Evolutionary conservation across 805 yeast species (phyloP).

Genomic region (Dipodascus albidus): DNA sequence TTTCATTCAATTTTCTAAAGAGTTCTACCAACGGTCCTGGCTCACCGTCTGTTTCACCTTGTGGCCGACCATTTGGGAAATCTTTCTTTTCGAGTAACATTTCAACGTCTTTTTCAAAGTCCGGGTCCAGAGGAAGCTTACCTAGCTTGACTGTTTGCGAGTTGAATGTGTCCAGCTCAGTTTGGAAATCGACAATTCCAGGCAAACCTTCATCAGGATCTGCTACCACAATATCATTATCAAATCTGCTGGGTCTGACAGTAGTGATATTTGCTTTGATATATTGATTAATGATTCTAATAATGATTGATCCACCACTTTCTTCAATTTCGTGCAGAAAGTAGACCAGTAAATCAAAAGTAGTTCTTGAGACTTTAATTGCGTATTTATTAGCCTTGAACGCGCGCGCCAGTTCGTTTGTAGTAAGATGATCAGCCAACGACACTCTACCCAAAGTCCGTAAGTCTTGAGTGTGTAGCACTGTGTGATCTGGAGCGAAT

Average conservation of each 20-base stretch:
- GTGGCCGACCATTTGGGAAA: slow-evolving; percentile 28
- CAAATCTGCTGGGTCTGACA: slow-evolving; percentile 24
- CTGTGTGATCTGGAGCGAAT: slow-evolving; percentile 59
- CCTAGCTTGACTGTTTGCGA: slow-evolving; percentile 71
- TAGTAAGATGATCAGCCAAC: slow-evolving; percentile 68
- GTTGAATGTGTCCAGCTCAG: slow-evolving; percentile 44
- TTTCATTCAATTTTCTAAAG: slow-evolving; percentile 41
- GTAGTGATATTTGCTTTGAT: slow-evolving; percentile 34
- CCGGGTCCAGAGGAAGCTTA: slow-evolving; percentile 74
- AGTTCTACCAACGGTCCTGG: slow-evolving; percentile 46
- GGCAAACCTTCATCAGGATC: slow-evolving; percentile 33
- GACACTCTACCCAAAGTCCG: slow-evolving; percentile 62
- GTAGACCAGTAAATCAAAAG: slow-evolving; percentile 71
- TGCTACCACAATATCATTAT: slow-evolving; percentile 26
- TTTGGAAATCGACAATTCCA: slow-evolving; percentile 22
- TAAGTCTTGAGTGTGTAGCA: slow-evolving; percentile 71
- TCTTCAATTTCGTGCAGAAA: slow-evolving; percentile 87
- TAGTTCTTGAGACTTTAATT: slow-evolving; percentile 67
- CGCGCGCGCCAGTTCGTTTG: slow-evolving; percentile 69
- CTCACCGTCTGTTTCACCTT: slow-evolving; percentile 18
- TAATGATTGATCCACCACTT: slow-evolving; percentile 80
- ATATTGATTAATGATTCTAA: slow-evolving; percentile 77
- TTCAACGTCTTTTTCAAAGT: slow-evolving; percentile 71
- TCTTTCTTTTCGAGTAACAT: slow-evolving; percentile 75
- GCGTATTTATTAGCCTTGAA: slow-evolving; percentile 65